A percentile compares a stretch with the other conserved stretches of the same genome.
Evolutionary conservation across 2,329 filamentous ascomycete genomes (phyloP).

Genomic region (Fusarium nygamai): DNA sequence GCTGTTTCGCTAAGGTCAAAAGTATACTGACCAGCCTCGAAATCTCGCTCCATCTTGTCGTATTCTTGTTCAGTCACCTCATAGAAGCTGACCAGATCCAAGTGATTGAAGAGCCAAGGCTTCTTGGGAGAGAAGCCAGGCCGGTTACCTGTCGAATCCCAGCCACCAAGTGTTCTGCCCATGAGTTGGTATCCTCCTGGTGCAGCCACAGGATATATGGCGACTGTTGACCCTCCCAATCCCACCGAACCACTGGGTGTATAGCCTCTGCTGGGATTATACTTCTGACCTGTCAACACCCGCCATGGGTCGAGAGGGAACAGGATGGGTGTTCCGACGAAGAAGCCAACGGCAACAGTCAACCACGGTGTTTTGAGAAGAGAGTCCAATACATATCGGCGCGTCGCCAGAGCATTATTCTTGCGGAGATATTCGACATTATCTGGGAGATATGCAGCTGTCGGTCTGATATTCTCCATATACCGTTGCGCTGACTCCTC

Average conservation of each 20-base stretch:
- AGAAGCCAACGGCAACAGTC: conserved; percentile 46
- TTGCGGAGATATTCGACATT: background rate
- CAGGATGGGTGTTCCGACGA: conserved; percentile 50
- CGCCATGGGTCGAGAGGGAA: conserved; percentile 45
- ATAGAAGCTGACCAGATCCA: conserved; percentile 38
- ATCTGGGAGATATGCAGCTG: background rate
- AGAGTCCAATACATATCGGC: conserved; percentile 46
- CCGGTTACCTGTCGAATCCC: conserved; percentile 48
- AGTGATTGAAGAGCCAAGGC: background rate
- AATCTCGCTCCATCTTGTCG: conserved; percentile 41
- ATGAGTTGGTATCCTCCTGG: conserved; percentile 54
- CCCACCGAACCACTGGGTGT: background rate
- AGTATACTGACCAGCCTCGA: conserved; percentile 45
- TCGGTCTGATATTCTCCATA: background rate
- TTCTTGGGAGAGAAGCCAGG: conserved; percentile 45
- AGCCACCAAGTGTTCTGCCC: conserved; percentile 46
- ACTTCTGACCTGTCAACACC: conserved; percentile 38
- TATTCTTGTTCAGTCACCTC: conserved; percentile 49
- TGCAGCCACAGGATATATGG: conserved; percentile 50
- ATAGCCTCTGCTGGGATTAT: background rate
- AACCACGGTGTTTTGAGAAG: conserved; percentile 48
- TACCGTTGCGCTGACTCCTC: background rate
- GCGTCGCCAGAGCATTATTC: conserved; percentile 19
- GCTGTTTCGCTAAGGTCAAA: conserved; percentile 40
- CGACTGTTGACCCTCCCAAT: conserved; percentile 42